Evolutionary conservation across 2,329 filamentous ascomycete species (phyloP).

Genomic region (Xylaria multiplex): DNA sequence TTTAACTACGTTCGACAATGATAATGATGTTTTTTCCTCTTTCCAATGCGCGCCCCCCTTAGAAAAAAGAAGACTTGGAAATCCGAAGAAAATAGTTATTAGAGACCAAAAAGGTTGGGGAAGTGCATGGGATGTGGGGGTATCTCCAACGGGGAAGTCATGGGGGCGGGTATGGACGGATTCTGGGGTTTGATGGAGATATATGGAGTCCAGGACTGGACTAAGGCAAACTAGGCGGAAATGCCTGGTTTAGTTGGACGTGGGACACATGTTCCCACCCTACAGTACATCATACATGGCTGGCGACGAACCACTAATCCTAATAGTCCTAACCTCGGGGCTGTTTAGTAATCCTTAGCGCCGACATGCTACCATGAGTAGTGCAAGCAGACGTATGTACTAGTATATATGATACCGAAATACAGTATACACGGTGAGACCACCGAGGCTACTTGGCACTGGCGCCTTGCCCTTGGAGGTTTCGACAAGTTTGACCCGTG

Average conservation of each 20-base stretch:
- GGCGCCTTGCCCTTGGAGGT: conserved; percentile 11
- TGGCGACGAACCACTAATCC: not conserved
- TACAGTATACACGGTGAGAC: conserved; percentile 1
- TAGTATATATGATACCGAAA: not conserved
- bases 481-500: not conserved
- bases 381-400: too few species aligned
- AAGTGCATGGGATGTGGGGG: conserved; percentile 35
- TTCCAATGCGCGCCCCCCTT: not conserved
- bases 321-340: not conserved
- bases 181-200: conserved; percentile 26
- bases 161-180: conserved; percentile 7
- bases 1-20: not conserved
- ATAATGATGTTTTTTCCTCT: too few species aligned
- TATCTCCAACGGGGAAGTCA: conserved; percentile 26
- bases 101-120: conserved; percentile 26
- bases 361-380: not conserved
- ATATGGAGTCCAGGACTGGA: not conserved
- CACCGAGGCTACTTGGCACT: not conserved
- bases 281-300: not conserved
- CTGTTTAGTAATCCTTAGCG: conserved; percentile 1
- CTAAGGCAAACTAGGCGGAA: not conserved
- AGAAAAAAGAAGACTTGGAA: conserved; percentile 20
- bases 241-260: not conserved
- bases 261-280: not conserved
- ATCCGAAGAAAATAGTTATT: conserved; percentile 21